phyloP scores from a whole-genome alignment of 345 rosid genomes.

The Eucalyptus marginata region DNA sequence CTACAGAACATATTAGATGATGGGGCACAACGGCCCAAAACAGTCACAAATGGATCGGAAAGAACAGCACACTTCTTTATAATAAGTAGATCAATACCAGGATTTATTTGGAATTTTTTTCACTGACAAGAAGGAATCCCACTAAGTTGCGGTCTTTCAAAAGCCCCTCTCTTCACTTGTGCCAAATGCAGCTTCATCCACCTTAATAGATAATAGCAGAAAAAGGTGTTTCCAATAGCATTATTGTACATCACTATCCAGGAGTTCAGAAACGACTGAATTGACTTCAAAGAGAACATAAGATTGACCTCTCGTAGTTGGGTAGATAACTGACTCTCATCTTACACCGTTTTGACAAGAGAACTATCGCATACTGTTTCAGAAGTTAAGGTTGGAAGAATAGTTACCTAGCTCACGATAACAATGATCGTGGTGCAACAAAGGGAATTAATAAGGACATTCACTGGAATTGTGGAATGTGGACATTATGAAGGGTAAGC shows the following conservation, averaged over 20 bases:
- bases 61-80: not conserved
- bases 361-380: not conserved
- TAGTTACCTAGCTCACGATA: not conserved
- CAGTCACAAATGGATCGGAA: not conserved
- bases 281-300: not conserved
- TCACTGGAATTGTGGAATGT: not conserved
- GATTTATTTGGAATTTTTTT: conserved; percentile 46
- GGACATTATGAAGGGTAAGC: not conserved
- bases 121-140: conserved; percentile 45
- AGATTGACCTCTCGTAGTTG: not conserved
- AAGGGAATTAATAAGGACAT: not conserved
- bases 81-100: conserved; percentile 21
- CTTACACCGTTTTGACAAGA: not conserved
- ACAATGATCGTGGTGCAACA: not conserved
- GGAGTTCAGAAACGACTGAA: not conserved
- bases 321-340: not conserved
- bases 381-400: not conserved
- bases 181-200: conserved; percentile 73
- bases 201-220: conserved; percentile 16
- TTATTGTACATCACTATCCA: not conserved
- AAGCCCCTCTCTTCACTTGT: conserved; percentile 68
- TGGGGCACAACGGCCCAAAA: not conserved
- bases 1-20: not conserved
- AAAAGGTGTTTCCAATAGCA: not conserved
- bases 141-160: no score